Conservation (phyloP, 352 stramenopile genomes). For the Pythium aphanidermatum region DNA sequence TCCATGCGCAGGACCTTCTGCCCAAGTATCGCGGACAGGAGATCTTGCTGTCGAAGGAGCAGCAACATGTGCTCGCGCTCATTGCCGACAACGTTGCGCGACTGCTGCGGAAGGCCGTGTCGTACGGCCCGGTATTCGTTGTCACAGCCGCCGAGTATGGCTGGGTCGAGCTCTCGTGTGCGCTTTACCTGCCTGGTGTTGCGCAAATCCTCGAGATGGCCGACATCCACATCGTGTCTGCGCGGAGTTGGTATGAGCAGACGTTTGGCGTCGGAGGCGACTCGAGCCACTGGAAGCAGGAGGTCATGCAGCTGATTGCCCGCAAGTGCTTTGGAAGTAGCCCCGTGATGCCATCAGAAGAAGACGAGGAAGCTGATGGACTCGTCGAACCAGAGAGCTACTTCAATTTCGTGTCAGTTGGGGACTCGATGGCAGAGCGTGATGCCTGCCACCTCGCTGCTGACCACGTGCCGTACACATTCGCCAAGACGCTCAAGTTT, state of each 20-base stretch:
- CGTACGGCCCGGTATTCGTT: constrained; percentile 80
- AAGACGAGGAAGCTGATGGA: neutral
- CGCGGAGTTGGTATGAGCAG: constrained; percentile 82
- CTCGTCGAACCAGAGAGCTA: constrained; percentile 30
- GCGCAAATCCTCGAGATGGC: constrained; percentile 56
- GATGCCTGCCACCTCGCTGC: constrained; percentile 75
- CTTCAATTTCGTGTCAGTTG: constrained; percentile 80
- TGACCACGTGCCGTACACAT: constrained; percentile 51
- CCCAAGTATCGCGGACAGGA: constrained; percentile 75
- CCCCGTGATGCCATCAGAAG: neutral
- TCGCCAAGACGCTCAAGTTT: constrained; percentile 87
- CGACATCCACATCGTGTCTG: constrained; percentile 84
- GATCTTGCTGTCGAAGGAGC: constrained; percentile 43
- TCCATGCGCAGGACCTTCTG: constrained; percentile 73
- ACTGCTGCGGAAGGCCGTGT: constrained; percentile 63
- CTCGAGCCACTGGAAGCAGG: constrained; percentile 77
- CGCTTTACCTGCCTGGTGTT: constrained; percentile 66
- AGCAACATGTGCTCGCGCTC: constrained; percentile 51
- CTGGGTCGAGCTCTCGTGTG: constrained; percentile 81
- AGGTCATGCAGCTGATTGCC: constrained; percentile 84
- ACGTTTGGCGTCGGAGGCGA: constrained; percentile 73
- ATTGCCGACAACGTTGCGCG: constrained; percentile 60
- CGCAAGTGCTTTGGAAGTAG: constrained; percentile 64
- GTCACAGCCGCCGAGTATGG: constrained; percentile 77
- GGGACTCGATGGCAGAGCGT: constrained; percentile 84